Evolutionary conservation across 768 basidiomycete species (phyloP), one percentile per base, ranked within the genome.

Genomic region (Scleroderma citrinum): DNA sequence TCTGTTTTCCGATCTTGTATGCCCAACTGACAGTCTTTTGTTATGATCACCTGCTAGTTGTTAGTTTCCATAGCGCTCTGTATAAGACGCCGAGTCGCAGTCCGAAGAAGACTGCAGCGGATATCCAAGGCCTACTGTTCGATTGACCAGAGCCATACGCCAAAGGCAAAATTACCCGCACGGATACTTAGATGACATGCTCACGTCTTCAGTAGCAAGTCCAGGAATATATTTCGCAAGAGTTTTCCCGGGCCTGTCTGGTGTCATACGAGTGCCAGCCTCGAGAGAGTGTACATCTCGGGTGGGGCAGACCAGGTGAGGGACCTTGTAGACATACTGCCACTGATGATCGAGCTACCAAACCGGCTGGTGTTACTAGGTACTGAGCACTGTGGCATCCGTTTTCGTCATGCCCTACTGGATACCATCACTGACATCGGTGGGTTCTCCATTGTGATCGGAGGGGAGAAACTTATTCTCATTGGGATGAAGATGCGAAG

Each of bases 231-330:
- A 77, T 90, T 49, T 71, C 76, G 45, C 83, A 84, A 60, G 88
- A 92, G 59, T 88, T 83, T 62, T 74, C 81, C n/a, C 83, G 88
- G 21, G 71, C 81, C 17, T 87, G 85, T 64, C 69, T 88, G 35
- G 74, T 89, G 55, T 73, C 82, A 8, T 80, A 83, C 65, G 81
- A 85, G 64, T 82, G 83, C 26, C 73, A 82, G 53, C 87, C 88
- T 19, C 80, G 78, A 63, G 76, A 78, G 47, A 77, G 76, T 4
- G 65, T 71, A 57, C 86, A 85, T 56, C 77, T 80, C 37, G 88
- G 88, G 12, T 90, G 87, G 87, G 87, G 88, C 20, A 68, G 72
- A 55, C 86, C 81, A 52, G 83, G 84, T 82, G 57, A 35, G 73
- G 50, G 17, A 2, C n/a, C 19, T 19, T 30, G 16, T 30, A 6